Evolutionary conservation across 768 basidiomycete genomes (phyloP).

Genomic region (Leccinum rimulosum): DNA sequence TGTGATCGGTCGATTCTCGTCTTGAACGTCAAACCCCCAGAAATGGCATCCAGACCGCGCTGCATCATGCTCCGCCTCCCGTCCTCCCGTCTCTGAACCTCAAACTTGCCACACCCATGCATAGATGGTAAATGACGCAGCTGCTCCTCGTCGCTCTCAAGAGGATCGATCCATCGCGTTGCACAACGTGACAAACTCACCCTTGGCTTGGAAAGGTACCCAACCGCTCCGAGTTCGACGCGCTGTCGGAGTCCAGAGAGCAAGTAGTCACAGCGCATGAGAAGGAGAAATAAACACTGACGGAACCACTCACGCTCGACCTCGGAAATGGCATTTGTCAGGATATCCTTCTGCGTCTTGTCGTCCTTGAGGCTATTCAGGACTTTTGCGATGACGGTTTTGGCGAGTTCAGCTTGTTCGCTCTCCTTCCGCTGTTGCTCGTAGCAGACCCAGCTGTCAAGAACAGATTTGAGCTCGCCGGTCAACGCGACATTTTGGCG

Average conservation of each 20-base stretch:
- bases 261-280: slow-evolving; percentile 41
- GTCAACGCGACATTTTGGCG: slow-evolving; percentile 86
- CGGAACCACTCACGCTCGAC: slow-evolving; percentile 80
- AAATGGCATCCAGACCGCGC: slow-evolving; percentile 52
- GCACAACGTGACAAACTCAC: slow-evolving; percentile 68
- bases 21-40: slow-evolving; percentile 49
- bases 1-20: slow-evolving; percentile 31
- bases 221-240: slow-evolving; percentile 69
- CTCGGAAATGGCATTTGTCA: slow-evolving; percentile 76
- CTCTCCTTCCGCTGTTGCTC: slow-evolving; percentile 96
- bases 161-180: slow-evolving; percentile 55
- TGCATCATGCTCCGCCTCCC: slow-evolving; percentile 60
- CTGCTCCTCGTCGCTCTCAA: slow-evolving; percentile 40
- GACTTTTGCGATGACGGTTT: slow-evolving; percentile 86
- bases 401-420: slow-evolving; percentile 90
- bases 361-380: slow-evolving; percentile 79
- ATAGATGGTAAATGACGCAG: slow-evolving; percentile 55
- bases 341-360: slow-evolving; percentile 84
- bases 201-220: slow-evolving; percentile 67
- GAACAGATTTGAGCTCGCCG: slow-evolving; percentile 86
- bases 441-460: slow-evolving; percentile 97
- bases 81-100: slow-evolving; percentile 39
- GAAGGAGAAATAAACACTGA: background rate
- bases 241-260: slow-evolving; percentile 66
- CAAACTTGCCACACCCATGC: slow-evolving; percentile 59